A percentile compares a stretch with the other conserved stretches of the same genome.
Evolutionary conservation across 1,139 yeast species (phyloP).

Genomic region (Kazachstania sp.): DNA sequence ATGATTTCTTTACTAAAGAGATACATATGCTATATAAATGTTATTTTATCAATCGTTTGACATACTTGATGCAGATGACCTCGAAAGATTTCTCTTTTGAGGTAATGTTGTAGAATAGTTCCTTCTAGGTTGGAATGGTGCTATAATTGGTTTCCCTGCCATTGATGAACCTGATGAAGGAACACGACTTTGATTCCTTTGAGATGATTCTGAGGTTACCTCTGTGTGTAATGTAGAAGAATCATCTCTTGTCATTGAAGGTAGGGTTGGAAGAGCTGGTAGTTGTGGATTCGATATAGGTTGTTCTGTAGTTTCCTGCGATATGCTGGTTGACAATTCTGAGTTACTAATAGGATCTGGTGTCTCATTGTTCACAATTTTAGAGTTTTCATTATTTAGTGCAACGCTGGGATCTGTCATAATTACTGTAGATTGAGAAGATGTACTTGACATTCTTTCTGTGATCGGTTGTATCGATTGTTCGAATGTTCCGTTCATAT

Average conservation of each 20-base stretch:
- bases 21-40: background rate
- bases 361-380: no score
- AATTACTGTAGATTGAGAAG: background rate
- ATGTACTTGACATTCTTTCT: background rate
- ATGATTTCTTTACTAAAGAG: no score
- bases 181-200: background rate
- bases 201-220: background rate
- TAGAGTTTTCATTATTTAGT: background rate
- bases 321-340: no score
- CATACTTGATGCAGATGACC: conserved; percentile 2
- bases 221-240: no score
- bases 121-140: conserved; percentile 21
- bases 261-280: no score
- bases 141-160: conserved; percentile 14
- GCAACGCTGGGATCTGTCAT: background rate
- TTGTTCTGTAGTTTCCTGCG: no score
- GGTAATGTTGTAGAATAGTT: conserved; percentile 16
- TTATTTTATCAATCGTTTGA: background rate
- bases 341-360: no score
- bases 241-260: no score
- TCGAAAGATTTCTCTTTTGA: conserved; percentile 19
- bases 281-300: no score
- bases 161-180: conserved; percentile 3
- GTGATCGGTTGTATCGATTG: background rate
- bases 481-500: background rate